Evolutionary conservation across 2,329 filamentous ascomycete genomes (phyloP).

Genomic region (Penicillium italicum): DNA sequence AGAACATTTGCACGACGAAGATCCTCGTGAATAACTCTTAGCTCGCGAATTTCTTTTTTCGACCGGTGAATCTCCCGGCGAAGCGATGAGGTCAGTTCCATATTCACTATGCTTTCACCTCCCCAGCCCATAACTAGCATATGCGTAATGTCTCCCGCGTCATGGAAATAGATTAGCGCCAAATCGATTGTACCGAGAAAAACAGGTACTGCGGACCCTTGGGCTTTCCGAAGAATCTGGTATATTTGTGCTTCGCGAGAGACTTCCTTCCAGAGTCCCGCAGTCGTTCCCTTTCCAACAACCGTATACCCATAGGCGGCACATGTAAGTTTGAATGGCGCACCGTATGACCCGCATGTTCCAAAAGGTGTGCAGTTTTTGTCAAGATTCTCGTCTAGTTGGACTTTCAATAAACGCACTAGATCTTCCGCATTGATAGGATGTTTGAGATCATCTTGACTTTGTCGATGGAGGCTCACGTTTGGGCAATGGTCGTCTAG

Average conservation of each 20-base stretch:
- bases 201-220: conserved; percentile 14
- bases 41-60: background rate
- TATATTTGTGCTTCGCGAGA: background rate
- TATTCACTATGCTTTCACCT: background rate
- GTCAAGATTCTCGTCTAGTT: background rate
- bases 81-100: background rate
- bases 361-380: background rate
- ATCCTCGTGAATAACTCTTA: conserved; percentile 21
- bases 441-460: background rate
- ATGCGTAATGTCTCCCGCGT: conserved; percentile 1
- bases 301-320: background rate
- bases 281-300: background rate
- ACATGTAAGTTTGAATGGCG: background rate
- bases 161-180: conserved; percentile 26
- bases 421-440: too few relatives aligned
- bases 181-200: conserved; percentile 14
- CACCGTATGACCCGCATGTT: background rate
- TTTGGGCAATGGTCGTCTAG: background rate
- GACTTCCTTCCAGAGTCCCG: background rate
- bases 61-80: background rate
- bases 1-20: background rate
- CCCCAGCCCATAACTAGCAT: background rate
- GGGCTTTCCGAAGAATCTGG: background rate
- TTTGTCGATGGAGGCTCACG: background rate
- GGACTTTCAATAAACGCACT: background rate